phyloP scores from a whole-genome alignment of 352 stramenopile genomes.

The Discostella stelligera region DNA sequence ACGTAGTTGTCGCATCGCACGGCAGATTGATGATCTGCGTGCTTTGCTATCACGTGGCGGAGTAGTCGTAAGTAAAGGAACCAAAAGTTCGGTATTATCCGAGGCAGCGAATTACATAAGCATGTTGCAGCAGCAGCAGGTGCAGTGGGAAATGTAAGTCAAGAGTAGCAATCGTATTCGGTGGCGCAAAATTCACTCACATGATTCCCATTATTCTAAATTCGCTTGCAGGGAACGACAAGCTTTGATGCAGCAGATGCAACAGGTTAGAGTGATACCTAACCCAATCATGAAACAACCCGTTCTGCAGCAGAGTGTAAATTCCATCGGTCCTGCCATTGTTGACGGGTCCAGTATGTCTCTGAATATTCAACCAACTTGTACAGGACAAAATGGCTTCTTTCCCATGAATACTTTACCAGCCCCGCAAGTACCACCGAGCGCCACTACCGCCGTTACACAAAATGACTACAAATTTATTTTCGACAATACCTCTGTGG shows the following conservation, averaged over 20 bases:
- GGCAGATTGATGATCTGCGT: slow-evolving; percentile 76
- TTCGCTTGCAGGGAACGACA: slow-evolving; percentile 34
- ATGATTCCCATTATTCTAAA: neutral
- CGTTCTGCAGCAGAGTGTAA: slow-evolving; percentile 23
- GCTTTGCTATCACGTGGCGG: slow-evolving; percentile 67
- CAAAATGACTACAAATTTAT: slow-evolving; percentile 71
- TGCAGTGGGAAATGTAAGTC: slow-evolving; percentile 69
- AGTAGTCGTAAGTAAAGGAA: slow-evolving; percentile 79
- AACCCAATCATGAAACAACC: neutral
- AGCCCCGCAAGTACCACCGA: slow-evolving; percentile 4
- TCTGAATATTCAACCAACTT: neutral
- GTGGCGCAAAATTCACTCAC: neutral
- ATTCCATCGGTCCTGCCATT: neutral
- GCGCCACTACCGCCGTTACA: slow-evolving; percentile 16
- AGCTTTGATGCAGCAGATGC: slow-evolving; percentile 73
- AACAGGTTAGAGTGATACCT: slow-evolving; percentile 68
- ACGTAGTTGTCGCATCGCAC: slow-evolving; percentile 75
- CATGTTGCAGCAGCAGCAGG: slow-evolving; percentile 76
- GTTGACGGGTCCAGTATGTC: neutral
- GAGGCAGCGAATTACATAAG: slow-evolving; percentile 80
- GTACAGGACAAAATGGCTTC: neutral
- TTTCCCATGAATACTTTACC: slow-evolving; percentile 8
- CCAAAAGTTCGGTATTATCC: slow-evolving; percentile 75
- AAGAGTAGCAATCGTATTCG: neutral
- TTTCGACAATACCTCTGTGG: slow-evolving; percentile 74